phyloP scores from a whole-genome alignment of 1,139 yeast genomes.

The Lodderomyces beijingensis region DNA sequence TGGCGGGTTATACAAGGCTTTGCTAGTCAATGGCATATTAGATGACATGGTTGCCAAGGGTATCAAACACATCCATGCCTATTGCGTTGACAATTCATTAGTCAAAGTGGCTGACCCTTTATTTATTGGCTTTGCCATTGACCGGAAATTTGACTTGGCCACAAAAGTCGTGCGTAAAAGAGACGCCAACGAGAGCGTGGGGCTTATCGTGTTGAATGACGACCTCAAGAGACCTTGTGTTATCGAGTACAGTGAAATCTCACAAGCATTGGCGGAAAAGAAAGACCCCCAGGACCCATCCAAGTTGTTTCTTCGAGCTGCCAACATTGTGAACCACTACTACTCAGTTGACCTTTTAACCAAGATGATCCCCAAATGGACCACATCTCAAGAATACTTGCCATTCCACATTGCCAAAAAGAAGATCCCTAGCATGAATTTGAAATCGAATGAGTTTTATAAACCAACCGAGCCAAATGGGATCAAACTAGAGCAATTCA shows the following conservation, averaged over 20 bases:
- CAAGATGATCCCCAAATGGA: slow-evolving; percentile 65
- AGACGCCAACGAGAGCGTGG: slow-evolving; percentile 84
- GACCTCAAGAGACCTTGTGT: slow-evolving; percentile 71
- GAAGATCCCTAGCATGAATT: slow-evolving; percentile 67
- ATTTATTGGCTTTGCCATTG: slow-evolving; percentile 82
- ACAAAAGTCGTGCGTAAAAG: slow-evolving; percentile 95
- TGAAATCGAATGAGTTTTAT: slow-evolving; percentile 40
- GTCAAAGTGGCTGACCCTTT: slow-evolving; percentile 94
- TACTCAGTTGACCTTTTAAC: slow-evolving; percentile 73
- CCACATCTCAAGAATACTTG: slow-evolving; percentile 55
- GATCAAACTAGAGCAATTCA: slow-evolving; percentile 91
- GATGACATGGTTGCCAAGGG: slow-evolving; percentile 67
- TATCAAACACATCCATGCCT: slow-evolving; percentile 89
- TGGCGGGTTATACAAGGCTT: slow-evolving; percentile 92
- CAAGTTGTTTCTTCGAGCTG: slow-evolving; percentile 78
- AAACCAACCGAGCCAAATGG: slow-evolving; percentile 82
- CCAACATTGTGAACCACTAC: slow-evolving; percentile 95
- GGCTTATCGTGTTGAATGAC: slow-evolving; percentile 76
- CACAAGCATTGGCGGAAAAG: slow-evolving; percentile 65
- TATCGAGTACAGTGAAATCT: slow-evolving; percentile 91
- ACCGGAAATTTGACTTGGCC: slow-evolving; percentile 65
- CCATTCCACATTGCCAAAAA: slow-evolving; percentile 94
- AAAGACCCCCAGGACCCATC: slow-evolving; percentile 44
- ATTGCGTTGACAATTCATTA: slow-evolving; percentile 91
- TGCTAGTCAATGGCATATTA: slow-evolving; percentile 59